A percentile compares a stretch with the other conserved stretches of the same genome.
Evolutionary conservation across 345 rosid species (phyloP).

Genomic region (Pistacia integerrima): DNA sequence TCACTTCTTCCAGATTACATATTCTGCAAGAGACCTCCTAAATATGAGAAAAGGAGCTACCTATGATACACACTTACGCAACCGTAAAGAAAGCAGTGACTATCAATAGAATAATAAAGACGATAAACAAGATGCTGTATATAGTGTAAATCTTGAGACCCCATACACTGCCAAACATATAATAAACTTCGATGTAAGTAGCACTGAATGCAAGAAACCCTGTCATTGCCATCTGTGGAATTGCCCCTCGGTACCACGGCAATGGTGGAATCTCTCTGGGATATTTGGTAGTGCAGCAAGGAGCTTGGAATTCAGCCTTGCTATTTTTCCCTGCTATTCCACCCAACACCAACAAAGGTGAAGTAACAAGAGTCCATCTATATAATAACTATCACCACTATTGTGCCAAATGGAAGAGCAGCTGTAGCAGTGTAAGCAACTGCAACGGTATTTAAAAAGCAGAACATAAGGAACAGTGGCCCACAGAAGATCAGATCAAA

Average conservation of each 20-base stretch:
- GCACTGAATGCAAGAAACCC: constrained; percentile 64
- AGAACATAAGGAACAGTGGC: constrained; percentile 52
- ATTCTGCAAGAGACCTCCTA: too few relatives aligned
- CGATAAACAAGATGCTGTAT: constrained; percentile 55
- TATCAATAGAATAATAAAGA: constrained; percentile 55
- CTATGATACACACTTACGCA: constrained; percentile 8
- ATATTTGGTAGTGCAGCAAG: constrained; percentile 41
- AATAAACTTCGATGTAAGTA: constrained; percentile 56
- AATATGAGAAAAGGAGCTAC: too few relatives aligned
- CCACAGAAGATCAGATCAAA: constrained; percentile 34
- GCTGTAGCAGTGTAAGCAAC: constrained; percentile 56
- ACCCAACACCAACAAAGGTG: constrained; percentile 55
- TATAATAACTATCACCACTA: constrained; percentile 52
- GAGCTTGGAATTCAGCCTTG: constrained; percentile 62
- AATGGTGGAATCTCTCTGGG: constrained; percentile 13
- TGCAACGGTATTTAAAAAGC: constrained; percentile 60
- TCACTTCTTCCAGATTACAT: too few relatives aligned
- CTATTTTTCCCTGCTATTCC: constrained; percentile 64
- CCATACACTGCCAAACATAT: constrained; percentile 62
- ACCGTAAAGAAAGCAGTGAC: constrained; percentile 60
- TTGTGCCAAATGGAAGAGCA: constrained; percentile 56
- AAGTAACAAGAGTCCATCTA: constrained; percentile 49
- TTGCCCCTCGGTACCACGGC: constrained; percentile 53
- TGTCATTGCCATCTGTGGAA: constrained; percentile 68
- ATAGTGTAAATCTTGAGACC: constrained; percentile 65